phyloP scores from a whole-genome alignment of 2,329 filamentous ascomycete genomes.

The Niveomyces coronatus region DNA sequence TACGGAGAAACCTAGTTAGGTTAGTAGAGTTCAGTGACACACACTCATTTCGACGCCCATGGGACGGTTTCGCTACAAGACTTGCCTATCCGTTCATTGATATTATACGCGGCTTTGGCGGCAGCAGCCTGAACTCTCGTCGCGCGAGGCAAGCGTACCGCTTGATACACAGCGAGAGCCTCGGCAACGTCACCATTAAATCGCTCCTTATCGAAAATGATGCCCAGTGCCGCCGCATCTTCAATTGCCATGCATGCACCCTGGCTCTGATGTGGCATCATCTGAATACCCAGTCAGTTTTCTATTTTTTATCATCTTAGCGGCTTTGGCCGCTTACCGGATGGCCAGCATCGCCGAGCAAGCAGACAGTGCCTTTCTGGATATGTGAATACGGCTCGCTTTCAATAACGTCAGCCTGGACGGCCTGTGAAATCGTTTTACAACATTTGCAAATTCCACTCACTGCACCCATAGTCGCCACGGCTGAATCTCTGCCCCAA shows the following conservation, averaged over 20 bases:
- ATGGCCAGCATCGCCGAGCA: slow-evolving; percentile 58
- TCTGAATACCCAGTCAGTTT: too few relatives aligned
- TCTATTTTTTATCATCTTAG: too few relatives aligned
- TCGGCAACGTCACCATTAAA: slow-evolving; percentile 38
- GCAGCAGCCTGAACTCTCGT: slow-evolving; percentile 47
- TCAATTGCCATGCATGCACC: slow-evolving; percentile 61
- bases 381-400: slow-evolving; percentile 47
- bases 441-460: slow-evolving; percentile 9
- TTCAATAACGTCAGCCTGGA: not conserved
- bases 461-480: slow-evolving; percentile 54
- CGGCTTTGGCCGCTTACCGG: too few relatives aligned
- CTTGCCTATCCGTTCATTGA: slow-evolving; percentile 50
- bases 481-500: slow-evolving; percentile 47
- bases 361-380: slow-evolving; percentile 38
- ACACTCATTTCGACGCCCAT: too few relatives aligned
- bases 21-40: too few relatives aligned
- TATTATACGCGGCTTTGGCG: slow-evolving; percentile 49
- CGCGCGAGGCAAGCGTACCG: slow-evolving; percentile 42
- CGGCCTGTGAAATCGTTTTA: not conserved
- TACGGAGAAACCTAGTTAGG: slow-evolving; percentile 43
- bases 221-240: slow-evolving; percentile 52
- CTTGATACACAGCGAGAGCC: slow-evolving; percentile 38
- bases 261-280: slow-evolving; percentile 61
- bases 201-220: slow-evolving; percentile 42
- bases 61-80: too few relatives aligned